phyloP scores from a whole-genome alignment of 257 asterid genomes.

The Gentiana straminea region DNA sequence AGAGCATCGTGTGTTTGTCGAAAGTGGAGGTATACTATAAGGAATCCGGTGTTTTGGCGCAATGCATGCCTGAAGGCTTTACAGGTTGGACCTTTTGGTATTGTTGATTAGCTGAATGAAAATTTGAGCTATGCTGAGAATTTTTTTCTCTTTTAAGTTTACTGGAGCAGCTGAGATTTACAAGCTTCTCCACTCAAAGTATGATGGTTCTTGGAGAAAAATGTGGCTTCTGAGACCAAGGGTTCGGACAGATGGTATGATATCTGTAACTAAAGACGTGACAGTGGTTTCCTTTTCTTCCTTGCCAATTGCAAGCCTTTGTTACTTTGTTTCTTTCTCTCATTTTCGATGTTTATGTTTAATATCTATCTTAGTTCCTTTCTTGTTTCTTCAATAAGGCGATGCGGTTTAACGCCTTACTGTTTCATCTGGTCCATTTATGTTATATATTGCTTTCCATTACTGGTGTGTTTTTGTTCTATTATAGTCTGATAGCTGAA shows the following conservation, averaged over 20 bases:
- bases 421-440: neutral
- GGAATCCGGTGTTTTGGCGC: constrained; percentile 95
- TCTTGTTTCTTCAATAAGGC: neutral
- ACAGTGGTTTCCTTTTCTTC: neutral
- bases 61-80: constrained; percentile 82
- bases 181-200: constrained; percentile 48
- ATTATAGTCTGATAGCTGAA: too few relatives aligned
- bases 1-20: constrained; percentile 94
- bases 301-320: too few relatives aligned
- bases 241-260: constrained; percentile 83
- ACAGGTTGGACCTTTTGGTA: constrained; percentile 48
- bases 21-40: constrained; percentile 87
- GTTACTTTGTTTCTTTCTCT: neutral
- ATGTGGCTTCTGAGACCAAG: constrained; percentile 98
- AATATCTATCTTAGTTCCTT: neutral
- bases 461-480: too few relatives aligned
- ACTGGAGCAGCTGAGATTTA: constrained; percentile 64
- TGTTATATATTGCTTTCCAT: too few relatives aligned
- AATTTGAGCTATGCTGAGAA: constrained; percentile 9
- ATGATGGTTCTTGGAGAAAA: constrained; percentile 92
- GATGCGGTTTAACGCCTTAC: neutral
- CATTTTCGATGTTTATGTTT: neutral
- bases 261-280: neutral
- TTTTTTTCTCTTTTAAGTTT: constrained; percentile 24
- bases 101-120: neutral